Percentiles rank a stretch among this genome's conserved stretches.
Evolutionary conservation across 768 basidiomycete genomes (phyloP).

Genomic region (Cubamyces sp.): DNA sequence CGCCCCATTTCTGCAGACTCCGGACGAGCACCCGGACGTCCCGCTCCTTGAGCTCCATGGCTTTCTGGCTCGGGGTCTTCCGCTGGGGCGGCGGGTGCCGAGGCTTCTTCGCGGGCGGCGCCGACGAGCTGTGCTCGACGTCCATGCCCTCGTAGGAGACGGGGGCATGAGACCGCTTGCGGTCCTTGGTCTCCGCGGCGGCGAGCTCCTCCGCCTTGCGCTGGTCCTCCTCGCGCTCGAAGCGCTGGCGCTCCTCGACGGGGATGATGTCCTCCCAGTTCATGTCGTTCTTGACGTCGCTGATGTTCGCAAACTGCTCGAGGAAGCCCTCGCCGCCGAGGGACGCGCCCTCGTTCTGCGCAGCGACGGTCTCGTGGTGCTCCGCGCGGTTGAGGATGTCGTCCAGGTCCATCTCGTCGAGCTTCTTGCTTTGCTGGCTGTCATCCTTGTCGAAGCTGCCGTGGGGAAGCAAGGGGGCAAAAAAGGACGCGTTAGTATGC

Average conservation of each 20-base stretch:
- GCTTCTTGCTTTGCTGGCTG: constrained; percentile 87
- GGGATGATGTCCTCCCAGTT: constrained; percentile 99
- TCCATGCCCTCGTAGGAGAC: constrained; percentile 96
- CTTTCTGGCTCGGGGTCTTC: constrained; percentile 91
- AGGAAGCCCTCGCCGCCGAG: constrained; percentile 98
- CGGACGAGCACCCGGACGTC: constrained; percentile 95
- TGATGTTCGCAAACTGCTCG: constrained; percentile 92
- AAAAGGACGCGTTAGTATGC: constrained; percentile 12
- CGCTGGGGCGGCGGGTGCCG: constrained; percentile 72
- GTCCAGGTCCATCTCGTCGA: constrained; percentile 99
- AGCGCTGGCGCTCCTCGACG: constrained; percentile 82
- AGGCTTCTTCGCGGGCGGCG: constrained; percentile 73
- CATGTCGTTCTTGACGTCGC: constrained; percentile 98
- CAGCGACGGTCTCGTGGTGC: constrained; percentile 91
- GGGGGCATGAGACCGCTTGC: constrained; percentile 85
- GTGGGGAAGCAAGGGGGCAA: not conserved
- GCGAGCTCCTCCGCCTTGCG: constrained; percentile 72
- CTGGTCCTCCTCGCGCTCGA: constrained; percentile 81
- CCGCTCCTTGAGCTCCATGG: constrained; percentile 96
- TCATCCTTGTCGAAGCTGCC: constrained; percentile 97
- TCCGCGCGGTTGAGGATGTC: constrained; percentile 97
- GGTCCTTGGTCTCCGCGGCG: constrained; percentile 67
- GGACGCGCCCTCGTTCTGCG: constrained; percentile 82
- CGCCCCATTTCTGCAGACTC: constrained; percentile 97
- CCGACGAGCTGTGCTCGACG: constrained; percentile 69